Evolutionary conservation across 306 rosid genomes (phyloP).

Genomic region (Begonia loranthoides): DNA sequence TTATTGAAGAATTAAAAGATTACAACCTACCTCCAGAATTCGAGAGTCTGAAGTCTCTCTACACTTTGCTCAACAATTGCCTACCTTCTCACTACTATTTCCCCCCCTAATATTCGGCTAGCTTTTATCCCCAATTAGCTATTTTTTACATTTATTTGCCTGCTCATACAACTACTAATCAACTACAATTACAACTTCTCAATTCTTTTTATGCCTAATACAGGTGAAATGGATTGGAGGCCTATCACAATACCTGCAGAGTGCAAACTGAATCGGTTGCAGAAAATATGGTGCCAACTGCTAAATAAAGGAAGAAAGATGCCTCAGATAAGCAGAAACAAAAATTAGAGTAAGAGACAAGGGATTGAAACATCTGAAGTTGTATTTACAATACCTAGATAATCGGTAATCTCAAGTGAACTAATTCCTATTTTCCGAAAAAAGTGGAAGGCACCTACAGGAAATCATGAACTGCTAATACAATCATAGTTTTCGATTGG

Average conservation of each 20-base stretch:
- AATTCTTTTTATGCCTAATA: too few relatives aligned
- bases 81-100: too few relatives aligned
- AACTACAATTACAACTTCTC: too few relatives aligned
- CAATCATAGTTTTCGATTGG: background rate
- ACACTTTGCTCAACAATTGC: too few relatives aligned
- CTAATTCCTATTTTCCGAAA: conserved; percentile 66
- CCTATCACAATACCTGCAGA: conserved; percentile 43
- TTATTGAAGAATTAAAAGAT: too few relatives aligned
- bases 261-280: conserved; percentile 97
- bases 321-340: background rate
- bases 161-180: too few relatives aligned
- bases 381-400: conserved; percentile 46
- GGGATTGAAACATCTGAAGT: background rate
- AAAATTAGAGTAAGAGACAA: background rate
- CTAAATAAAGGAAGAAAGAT: conserved; percentile 33
- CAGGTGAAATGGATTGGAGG: background rate
- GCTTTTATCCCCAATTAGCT: too few relatives aligned
- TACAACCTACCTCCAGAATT: too few relatives aligned
- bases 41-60: too few relatives aligned
- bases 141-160: too few relatives aligned
- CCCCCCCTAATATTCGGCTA: too few relatives aligned
- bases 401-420: conserved; percentile 78
- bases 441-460: conserved; percentile 78
- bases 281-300: conserved; percentile 89
- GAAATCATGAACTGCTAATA: conserved; percentile 7